phyloP scores from a whole-genome alignment of 495 filamentous ascomycete species.

The Penicillium verhagenii region DNA sequence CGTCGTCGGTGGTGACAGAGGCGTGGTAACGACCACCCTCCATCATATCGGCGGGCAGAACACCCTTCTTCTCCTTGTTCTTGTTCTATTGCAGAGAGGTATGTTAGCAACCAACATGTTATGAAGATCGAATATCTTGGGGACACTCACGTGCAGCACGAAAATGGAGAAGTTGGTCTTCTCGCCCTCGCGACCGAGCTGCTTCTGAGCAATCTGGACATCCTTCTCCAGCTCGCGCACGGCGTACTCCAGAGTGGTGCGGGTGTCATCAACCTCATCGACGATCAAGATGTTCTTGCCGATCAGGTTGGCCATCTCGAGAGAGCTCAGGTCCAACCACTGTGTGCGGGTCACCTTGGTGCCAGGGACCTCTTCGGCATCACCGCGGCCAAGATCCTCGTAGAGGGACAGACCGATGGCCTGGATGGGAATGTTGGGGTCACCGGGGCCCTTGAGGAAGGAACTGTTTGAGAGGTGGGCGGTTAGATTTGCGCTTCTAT shows the following conservation, averaged over 20 bases:
- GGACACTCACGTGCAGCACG: constrained; percentile 79
- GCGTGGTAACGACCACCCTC: constrained; percentile 75
- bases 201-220: constrained; percentile 75
- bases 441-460: constrained; percentile 87
- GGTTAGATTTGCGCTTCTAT: constrained; percentile 4
- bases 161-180: constrained; percentile 91
- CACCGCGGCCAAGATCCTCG: constrained; percentile 68
- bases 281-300: constrained; percentile 98
- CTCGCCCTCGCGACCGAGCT: constrained; percentile 62
- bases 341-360: constrained; percentile 97
- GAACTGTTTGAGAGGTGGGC: constrained; percentile 49
- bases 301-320: constrained; percentile 89
- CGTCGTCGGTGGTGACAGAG: constrained; percentile 81
- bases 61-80: constrained; percentile 91
- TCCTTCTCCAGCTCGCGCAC: constrained; percentile 96
- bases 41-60: constrained; percentile 78
- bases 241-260: constrained; percentile 95
- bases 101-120: not conserved
- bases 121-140: not conserved
- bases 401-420: constrained; percentile 98
- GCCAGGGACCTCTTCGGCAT: constrained; percentile 70
- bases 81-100: constrained; percentile 65
- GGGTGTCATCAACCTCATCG: constrained; percentile 97
- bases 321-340: constrained; percentile 89
- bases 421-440: constrained; percentile 97